A percentile compares a stretch with the other conserved stretches of the same genome.
phyloP scores from a whole-genome alignment of 371 early-diverging fungal genomes.

The Mucor indicus region DNA sequence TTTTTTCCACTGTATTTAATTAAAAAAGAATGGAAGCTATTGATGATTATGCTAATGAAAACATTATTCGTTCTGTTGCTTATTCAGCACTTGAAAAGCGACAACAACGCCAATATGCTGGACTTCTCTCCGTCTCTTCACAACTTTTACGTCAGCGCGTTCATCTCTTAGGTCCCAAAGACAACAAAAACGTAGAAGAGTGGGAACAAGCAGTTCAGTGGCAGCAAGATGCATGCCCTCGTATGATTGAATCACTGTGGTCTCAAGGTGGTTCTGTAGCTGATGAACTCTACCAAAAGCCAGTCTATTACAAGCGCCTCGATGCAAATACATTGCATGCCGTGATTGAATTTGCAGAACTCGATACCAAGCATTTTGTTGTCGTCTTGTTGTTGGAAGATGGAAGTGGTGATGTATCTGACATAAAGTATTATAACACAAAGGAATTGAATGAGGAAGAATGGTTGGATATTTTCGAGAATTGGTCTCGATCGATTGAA shows the following conservation, averaged over 20 bases:
- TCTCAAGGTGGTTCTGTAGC: slow-evolving; percentile 5
- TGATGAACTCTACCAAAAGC: slow-evolving; percentile 22
- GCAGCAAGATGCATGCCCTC: slow-evolving; percentile 38
- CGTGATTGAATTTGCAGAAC: slow-evolving; percentile 33
- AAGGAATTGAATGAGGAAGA: slow-evolving; percentile 32
- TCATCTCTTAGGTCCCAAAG: slow-evolving; percentile 3
- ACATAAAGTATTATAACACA: slow-evolving; percentile 47
- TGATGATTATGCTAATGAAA: slow-evolving; percentile 49
- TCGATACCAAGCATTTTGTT: slow-evolving; percentile 25
- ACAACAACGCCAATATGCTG: slow-evolving; percentile 26
- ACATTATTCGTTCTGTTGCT: slow-evolving; percentile 46
- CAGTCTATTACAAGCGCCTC: slow-evolving; percentile 44
- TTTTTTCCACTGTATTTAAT: slow-evolving; percentile 1
- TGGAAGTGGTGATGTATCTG: slow-evolving; percentile 27
- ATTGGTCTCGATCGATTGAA: slow-evolving; percentile 66
- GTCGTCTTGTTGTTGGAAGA: slow-evolving; percentile 35
- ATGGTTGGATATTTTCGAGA: slow-evolving; percentile 34
- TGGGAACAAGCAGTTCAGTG: slow-evolving; percentile 38
- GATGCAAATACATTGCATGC: slow-evolving; percentile 42
- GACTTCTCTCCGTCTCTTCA: slow-evolving; percentile 33
- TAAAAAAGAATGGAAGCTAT: slow-evolving; percentile 44
- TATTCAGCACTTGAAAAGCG: slow-evolving; percentile 38
- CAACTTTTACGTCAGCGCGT: slow-evolving; percentile 34
- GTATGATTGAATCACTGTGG: slow-evolving; percentile 33
- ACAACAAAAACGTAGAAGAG: slow-evolving; percentile 8